Percentiles rank a stretch among this genome's conserved stretches.
Evolutionary conservation across 495 filamentous ascomycete species (phyloP).

Genomic region (Aspergillus baeticus): DNA sequence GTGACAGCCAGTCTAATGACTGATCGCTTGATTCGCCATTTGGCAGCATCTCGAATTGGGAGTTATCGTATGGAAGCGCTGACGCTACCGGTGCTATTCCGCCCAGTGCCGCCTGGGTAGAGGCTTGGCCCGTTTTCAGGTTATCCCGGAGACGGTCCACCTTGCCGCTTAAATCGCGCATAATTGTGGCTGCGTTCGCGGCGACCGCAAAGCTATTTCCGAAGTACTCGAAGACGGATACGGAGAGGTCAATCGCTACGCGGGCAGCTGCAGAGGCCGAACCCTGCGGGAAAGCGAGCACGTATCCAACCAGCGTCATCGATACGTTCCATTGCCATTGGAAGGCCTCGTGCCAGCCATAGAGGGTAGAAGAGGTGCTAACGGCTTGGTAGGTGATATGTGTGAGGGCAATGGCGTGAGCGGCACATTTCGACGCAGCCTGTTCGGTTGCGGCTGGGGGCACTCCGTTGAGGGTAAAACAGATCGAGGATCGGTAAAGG

Average conservation of each 20-base stretch:
- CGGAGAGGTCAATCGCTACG: constrained; percentile 34
- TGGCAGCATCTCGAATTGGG: background rate
- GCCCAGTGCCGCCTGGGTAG: too few species aligned
- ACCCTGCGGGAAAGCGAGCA: constrained; percentile 44
- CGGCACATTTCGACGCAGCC: constrained; percentile 26
- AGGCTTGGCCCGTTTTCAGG: background rate
- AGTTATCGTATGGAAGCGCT: background rate
- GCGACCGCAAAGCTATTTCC: constrained; percentile 44
- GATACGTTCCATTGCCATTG: constrained; percentile 54
- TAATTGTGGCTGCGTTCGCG: constrained; percentile 41
- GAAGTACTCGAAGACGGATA: constrained; percentile 46
- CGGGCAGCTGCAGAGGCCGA: constrained; percentile 29
- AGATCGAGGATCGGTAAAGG: constrained; percentile 28
- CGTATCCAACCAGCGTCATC: constrained; percentile 49
- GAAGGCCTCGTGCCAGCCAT: constrained; percentile 50
- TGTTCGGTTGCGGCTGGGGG: background rate
- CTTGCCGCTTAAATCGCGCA: constrained; percentile 26
- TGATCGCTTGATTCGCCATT: background rate
- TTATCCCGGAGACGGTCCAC: constrained; percentile 16
- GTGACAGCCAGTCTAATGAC: background rate
- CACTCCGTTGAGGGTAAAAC: constrained; percentile 2
- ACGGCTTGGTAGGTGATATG: constrained; percentile 50
- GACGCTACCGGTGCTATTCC: background rate
- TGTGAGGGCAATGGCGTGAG: constrained; percentile 50
- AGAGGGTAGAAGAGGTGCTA: constrained; percentile 39